These are phyloP conservation scores for Sechiopsis laciniata DNA, from an alignment of 306 rosid species.

Conservation along the genomic window DNA sequence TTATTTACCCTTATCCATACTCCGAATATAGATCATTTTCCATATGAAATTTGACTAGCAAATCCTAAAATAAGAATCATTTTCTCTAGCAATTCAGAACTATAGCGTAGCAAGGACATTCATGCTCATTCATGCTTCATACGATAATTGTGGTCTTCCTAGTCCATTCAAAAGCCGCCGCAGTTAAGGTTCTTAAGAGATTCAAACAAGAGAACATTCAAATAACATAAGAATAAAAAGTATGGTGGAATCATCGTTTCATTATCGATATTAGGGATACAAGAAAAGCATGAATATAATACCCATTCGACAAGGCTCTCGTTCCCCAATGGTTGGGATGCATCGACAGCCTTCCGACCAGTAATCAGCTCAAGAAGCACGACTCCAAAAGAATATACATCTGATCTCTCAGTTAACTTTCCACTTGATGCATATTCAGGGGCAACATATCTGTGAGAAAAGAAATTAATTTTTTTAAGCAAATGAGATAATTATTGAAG, in stretches of 20 bases:
- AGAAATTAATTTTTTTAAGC: not conserved
- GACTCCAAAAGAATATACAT: constrained; percentile 85
- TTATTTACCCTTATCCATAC: not conserved
- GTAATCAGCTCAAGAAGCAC: constrained; percentile 89
- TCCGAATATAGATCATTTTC: too few relatives aligned
- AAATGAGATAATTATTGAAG: constrained; percentile 12
- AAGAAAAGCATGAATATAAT: constrained; percentile 22
- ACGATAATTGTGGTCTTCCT: not conserved
- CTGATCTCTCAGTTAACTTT: constrained; percentile 80
- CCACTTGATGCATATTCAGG: constrained; percentile 98
- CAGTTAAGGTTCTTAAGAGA: not conserved
- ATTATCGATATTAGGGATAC: not conserved
- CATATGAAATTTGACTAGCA: not conserved
- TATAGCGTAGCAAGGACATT: not conserved
- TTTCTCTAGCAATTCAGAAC: not conserved
- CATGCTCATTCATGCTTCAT: not conserved
- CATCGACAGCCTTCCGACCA: constrained; percentile 82
- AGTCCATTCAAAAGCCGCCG: not conserved
- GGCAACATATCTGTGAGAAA: constrained; percentile 62
- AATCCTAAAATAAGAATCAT: not conserved
- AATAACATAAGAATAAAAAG: not conserved
- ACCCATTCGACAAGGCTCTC: constrained; percentile 97
- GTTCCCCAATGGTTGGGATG: constrained; percentile 75
- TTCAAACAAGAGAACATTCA: not conserved
- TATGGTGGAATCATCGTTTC: not conserved